phyloP scores from a whole-genome alignment of 306 rosid genomes.

The Pachyrhizus erosus region DNA sequence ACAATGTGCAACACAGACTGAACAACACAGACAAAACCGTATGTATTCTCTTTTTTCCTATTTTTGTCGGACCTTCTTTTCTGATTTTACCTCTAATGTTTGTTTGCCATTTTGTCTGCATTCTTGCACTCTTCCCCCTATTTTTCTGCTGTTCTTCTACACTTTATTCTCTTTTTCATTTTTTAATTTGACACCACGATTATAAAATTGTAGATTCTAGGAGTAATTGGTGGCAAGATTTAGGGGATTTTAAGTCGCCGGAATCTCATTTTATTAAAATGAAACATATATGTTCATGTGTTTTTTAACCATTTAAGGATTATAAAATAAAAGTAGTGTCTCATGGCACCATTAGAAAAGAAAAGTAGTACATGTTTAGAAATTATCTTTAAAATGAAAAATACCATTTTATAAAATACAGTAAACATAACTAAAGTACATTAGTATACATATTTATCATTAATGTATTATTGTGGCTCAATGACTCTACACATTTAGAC shows the following conservation, averaged over 20 bases:
- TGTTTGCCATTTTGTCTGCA: slow-evolving; percentile 36
- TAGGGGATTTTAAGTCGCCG: slow-evolving; percentile 77
- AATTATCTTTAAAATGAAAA: neutral
- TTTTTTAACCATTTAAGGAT: neutral
- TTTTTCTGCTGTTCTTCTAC: neutral
- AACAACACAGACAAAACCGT: slow-evolving; percentile 29
- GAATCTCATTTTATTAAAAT: slow-evolving; percentile 53
- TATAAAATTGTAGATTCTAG: slow-evolving; percentile 48
- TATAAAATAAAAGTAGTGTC: neutral
- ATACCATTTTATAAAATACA: neutral
- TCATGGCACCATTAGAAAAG: neutral
- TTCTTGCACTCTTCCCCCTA: slow-evolving; percentile 6
- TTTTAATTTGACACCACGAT: neutral
- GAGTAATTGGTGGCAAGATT: slow-evolving; percentile 93
- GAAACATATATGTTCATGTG: slow-evolving; percentile 36
- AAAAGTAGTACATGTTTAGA: neutral
- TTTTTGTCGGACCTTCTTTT: slow-evolving; percentile 33
- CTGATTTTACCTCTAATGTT: slow-evolving; percentile 23
- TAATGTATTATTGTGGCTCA: no score
- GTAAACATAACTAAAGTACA: neutral
- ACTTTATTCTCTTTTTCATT: neutral
- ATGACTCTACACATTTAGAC: slow-evolving; percentile 9
- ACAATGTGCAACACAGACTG: slow-evolving; percentile 31
- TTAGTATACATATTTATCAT: no score
- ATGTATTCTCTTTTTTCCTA: slow-evolving; percentile 22